Evolutionary conservation across 352 stramenopile species (phyloP).

Genomic region (Pythium vanterpoolii): DNA sequence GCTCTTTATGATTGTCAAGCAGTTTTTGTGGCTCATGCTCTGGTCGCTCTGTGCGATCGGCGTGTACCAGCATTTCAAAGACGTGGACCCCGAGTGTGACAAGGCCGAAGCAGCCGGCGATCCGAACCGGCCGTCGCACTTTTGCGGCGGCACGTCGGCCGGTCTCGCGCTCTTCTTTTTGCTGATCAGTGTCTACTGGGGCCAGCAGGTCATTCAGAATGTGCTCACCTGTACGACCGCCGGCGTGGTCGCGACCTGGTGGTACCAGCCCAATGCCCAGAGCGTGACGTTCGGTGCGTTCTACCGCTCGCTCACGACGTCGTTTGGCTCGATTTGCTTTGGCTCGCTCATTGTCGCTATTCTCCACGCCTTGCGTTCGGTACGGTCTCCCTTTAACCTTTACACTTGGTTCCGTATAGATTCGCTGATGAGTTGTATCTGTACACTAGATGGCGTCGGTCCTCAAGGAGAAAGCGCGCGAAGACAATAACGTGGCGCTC

Average conservation of each 20-base stretch:
- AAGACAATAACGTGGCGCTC: constrained; percentile 73
- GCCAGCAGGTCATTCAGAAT: constrained; percentile 83
- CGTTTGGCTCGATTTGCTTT: constrained; percentile 87
- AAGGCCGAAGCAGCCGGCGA: constrained; percentile 28
- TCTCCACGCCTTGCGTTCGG: constrained; percentile 72
- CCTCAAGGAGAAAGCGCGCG: constrained; percentile 58
- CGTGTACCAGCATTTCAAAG: constrained; percentile 71
- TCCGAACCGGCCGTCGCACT: constrained; percentile 15
- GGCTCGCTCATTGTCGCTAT: constrained; percentile 77
- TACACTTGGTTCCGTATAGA: background rate
- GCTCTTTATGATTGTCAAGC: constrained; percentile 63
- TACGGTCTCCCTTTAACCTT: constrained; percentile 15
- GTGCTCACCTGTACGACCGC: constrained; percentile 79
- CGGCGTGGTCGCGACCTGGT: constrained; percentile 79
- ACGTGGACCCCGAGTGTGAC: constrained; percentile 60
- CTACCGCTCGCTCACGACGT: constrained; percentile 78
- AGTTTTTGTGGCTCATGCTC: constrained; percentile 69
- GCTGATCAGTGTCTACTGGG: constrained; percentile 83
- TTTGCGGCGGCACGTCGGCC: constrained; percentile 59
- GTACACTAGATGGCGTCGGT: constrained; percentile 50
- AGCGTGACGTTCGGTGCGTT: constrained; percentile 61
- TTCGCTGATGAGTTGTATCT: no score
- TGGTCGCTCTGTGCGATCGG: constrained; percentile 68
- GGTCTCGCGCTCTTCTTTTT: constrained; percentile 75
- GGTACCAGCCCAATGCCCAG: constrained; percentile 67